A percentile compares a stretch with the other conserved stretches of the same genome.
Conservation (phyloP, 345 rosid genomes). For the Eucalyptus virginea region DNA sequence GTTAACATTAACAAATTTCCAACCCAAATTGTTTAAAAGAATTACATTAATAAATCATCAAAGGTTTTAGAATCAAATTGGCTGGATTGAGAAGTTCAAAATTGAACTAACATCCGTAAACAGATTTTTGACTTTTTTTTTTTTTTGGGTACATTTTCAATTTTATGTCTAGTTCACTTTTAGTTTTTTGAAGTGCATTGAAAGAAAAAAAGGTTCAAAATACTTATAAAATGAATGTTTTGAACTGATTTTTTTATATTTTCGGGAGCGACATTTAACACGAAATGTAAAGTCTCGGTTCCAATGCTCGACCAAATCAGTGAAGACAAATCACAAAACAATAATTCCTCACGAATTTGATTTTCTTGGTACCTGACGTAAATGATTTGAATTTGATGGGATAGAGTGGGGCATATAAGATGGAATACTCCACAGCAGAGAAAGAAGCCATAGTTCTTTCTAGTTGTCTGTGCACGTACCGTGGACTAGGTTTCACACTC, state of each 20-base stretch:
- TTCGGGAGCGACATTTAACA: background rate
- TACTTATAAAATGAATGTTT: too few species aligned
- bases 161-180: background rate
- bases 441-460: background rate
- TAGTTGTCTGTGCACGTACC: background rate
- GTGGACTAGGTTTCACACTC: background rate
- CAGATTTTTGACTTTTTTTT: background rate
- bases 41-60: too few species aligned
- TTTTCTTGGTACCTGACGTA: background rate
- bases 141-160: too few species aligned
- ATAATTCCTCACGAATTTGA: background rate
- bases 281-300: background rate
- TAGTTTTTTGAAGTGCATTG: background rate
- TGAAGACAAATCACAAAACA: background rate
- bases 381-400: background rate
- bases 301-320: background rate
- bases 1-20: rapidly evolving
- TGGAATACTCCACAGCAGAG: background rate
- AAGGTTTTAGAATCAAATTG: too few species aligned
- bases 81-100: rapidly evolving
- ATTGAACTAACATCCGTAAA: rapidly evolving
- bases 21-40: too few species aligned
- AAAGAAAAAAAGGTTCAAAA: background rate
- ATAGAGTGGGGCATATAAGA: background rate
- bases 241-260: background rate